phyloP scores from a whole-genome alignment of 1,139 yeast species.

The Hansenula lynferdii region DNA sequence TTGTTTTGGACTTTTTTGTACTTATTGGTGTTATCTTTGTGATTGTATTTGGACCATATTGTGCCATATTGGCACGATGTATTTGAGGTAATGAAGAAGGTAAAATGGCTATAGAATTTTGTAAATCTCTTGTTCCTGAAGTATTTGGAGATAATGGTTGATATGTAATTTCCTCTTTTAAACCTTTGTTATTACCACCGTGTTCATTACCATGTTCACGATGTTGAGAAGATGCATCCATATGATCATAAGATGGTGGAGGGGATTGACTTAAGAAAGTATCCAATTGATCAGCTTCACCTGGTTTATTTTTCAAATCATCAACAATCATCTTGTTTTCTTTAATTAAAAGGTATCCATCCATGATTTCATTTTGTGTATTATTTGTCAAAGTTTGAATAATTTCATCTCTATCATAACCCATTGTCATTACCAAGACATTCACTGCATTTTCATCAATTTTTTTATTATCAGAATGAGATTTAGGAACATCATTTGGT shows the following conservation, averaged over 20 bases:
- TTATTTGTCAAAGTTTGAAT: constrained; percentile 61
- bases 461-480: constrained; percentile 22
- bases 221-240: constrained; percentile 3
- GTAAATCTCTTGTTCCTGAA: constrained; percentile 26
- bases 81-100: constrained; percentile 94
- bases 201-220: constrained; percentile 12
- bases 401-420: constrained; percentile 86
- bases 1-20: constrained; percentile 81
- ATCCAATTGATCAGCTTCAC: constrained; percentile 45
- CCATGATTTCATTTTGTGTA: constrained; percentile 73
- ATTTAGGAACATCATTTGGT: constrained; percentile 53
- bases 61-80: constrained; percentile 90
- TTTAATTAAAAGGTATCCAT: constrained; percentile 84
- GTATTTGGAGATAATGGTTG: constrained; percentile 26
- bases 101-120: constrained; percentile 75
- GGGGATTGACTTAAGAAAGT: constrained; percentile 48
- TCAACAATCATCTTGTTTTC: constrained; percentile 72
- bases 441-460: constrained; percentile 78
- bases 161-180: constrained; percentile 20
- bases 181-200: constrained; percentile 7
- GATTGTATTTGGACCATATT: constrained; percentile 38
- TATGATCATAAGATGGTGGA: constrained; percentile 30
- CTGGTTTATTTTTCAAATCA: constrained; percentile 50
- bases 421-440: constrained; percentile 84
- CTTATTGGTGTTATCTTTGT: constrained; percentile 69